Evolutionary conservation across 1,139 yeast genomes (phyloP), one percentile per base, ranked within the genome.

Genomic region (Zhuliangozyma blackwelliae): DNA sequence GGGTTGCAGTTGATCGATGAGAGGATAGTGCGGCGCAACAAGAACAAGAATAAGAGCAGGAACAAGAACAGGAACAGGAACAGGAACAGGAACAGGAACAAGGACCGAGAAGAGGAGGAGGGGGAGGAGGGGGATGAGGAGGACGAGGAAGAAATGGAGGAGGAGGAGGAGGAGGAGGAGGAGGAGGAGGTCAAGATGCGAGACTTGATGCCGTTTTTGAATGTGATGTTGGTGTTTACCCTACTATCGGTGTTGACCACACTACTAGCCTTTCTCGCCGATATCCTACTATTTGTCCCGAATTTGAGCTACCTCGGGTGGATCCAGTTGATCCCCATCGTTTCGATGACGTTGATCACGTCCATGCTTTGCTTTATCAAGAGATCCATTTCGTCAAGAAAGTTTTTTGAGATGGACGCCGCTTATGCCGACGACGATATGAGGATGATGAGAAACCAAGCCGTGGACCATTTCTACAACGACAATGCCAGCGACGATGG

Each of bases 401-500:
- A 56, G 38, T 66, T 64, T 41, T 57, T 67, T 32, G 66, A 65
- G 31, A 64, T 59, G 22, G 62, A 55, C 11, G 47, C 52, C 13
- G 52, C 47, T 13, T 54, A 59, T 36, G 59, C 50, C 10, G 59
- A 60, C 40, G 71, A 65, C 40, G 73, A 66, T 33, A 65, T 69
- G 72, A 50, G 70, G 39, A 48, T 53, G 38, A 49, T 60, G 32
- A 46, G 55, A 21, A 51, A 50, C 27, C 43, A 51, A 5, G 48
- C 45, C 25, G 50, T 48, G 25, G 44, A 43, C 12, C 39, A 34
- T 2, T 34, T 38, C 27, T 34, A 39, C 33, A 38, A 47, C 29
- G 73, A 66, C 36, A 47, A 57, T 11, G 64, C 54, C 7, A 68
- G 75, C 45, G 76, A 70, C 37, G 75, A 68, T 43, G 75, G 75